These are phyloP conservation scores for Suillus brevipes DNA, from an alignment of 768 basidiomycete genomes.

Conservation along the genomic window DNA sequence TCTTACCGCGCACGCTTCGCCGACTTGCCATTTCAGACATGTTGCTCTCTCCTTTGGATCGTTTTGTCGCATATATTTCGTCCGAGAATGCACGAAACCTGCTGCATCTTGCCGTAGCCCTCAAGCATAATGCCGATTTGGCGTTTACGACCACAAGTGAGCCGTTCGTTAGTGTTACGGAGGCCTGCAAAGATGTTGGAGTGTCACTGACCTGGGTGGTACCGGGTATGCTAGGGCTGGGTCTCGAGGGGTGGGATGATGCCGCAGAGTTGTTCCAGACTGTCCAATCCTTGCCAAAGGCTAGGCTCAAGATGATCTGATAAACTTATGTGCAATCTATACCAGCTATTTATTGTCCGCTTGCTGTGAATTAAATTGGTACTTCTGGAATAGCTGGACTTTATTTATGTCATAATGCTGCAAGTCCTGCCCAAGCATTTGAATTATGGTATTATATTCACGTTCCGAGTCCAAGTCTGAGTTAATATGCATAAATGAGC, in stretches of 20 bases:
- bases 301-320: background rate
- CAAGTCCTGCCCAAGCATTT: background rate
- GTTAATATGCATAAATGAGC: background rate
- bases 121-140: background rate
- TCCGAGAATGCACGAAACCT: constrained; percentile 1
- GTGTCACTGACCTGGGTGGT: background rate
- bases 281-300: background rate
- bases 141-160: background rate
- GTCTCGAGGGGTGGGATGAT: background rate
- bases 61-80: constrained; percentile 2
- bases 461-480: background rate
- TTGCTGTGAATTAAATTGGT: background rate
- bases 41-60: background rate
- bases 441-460: background rate
- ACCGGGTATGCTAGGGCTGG: background rate
- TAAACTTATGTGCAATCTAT: background rate
- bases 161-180: background rate
- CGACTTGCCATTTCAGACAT: background rate
- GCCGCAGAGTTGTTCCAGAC: background rate
- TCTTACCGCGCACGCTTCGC: background rate
- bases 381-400: background rate
- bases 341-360: background rate
- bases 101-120: background rate
- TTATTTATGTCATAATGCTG: background rate
- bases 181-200: constrained; percentile 2